A percentile compares a stretch with the other conserved stretches of the same genome.
Conservation (phyloP, 2,329 filamentous ascomycete species). For the Fusarium graminum region DNA sequence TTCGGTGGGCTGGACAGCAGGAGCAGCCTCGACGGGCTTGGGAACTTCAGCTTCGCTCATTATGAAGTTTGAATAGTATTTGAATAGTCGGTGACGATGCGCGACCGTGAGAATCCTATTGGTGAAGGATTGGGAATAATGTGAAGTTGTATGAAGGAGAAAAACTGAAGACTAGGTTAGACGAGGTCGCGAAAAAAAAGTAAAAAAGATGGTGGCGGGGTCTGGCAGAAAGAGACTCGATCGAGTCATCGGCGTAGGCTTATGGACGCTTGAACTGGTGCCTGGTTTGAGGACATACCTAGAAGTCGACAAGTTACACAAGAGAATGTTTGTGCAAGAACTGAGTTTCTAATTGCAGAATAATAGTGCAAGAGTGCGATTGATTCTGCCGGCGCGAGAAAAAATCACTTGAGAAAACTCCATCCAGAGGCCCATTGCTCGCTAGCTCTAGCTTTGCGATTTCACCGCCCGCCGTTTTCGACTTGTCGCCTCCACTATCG, state of each 20-base stretch:
- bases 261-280: conserved; percentile 6
- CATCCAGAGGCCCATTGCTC: conserved; percentile 27
- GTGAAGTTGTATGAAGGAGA: conserved; percentile 10
- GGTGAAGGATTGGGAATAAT: conserved; percentile 8
- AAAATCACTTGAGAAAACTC: conserved; percentile 45
- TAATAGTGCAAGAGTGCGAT: conserved; percentile 35
- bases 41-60: conserved; percentile 58
- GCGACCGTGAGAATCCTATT: conserved; percentile 30
- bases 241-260: conserved; percentile 46
- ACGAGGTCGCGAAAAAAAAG: conserved; percentile 41
- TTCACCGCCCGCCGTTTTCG: conserved; percentile 50
- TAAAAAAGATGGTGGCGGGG: conserved; percentile 49
- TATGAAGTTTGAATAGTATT: conserved; percentile 36
- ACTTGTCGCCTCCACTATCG: conserved; percentile 32
- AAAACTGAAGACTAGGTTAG: conserved; percentile 38
- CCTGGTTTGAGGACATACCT: conserved; percentile 31
- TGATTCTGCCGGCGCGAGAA: conserved; percentile 48
- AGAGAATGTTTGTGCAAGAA: conserved; percentile 5
- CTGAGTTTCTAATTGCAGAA: conserved; percentile 22
- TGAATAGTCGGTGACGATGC: conserved; percentile 7
- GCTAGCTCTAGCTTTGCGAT: conserved; percentile 44
- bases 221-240: conserved; percentile 30
- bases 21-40: conserved; percentile 55
- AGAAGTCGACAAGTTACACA: not conserved
- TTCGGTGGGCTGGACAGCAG: conserved; percentile 46